Evolutionary conservation across 768 basidiomycete genomes (phyloP), one percentile per base, ranked within the genome.

Genomic region (Boletus sp.): DNA sequence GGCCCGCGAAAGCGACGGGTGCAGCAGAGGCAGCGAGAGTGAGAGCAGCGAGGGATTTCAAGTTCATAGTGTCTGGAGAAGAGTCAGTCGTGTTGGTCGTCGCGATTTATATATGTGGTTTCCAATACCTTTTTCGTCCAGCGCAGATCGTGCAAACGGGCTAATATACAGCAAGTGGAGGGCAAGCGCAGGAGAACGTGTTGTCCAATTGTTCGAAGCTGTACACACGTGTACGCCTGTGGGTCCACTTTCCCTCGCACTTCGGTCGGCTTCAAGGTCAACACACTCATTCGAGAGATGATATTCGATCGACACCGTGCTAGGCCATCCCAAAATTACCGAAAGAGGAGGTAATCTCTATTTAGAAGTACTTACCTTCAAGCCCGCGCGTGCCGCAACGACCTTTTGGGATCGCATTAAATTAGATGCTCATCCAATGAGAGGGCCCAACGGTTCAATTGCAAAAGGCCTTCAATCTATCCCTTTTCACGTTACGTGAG

Each of bases 51-150:
- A 67, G 47, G 0, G 58, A 59, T 42, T 66, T 67, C n/a, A 67
- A 33, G 50, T 71, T 73, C 70, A 67, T 72, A 5, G 30, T 57
- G 15, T 58, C 12, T 47, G 11, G 8, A 39, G 12, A 15, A 10
- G 17, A n/a, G 18, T 0, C n/a, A 11, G 12, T 47, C 12, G 9
- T 3, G 45, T 10, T 24, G 14, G 17, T 10, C 7, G 7, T 17
- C 7, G 14, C 33, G 8, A 3, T n/a, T 58, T 58, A 59, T 63
- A 63, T 62, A 48, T 2, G 17, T 1, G 5, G 4, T 15, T 1
- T 0, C 9, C 18, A 4, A 8, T 24, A 14, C 52, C 39, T 7
- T 1, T 1, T 56, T 42, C 50, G 49, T 54, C 15, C 7, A 14
- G 45, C 44, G 59, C 59, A 35, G 33, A 61, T 47, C 53, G 5